Conservation (phyloP, 2,329 filamentous ascomycete genomes). For the Aspergillus pseudotamarii region DNA sequence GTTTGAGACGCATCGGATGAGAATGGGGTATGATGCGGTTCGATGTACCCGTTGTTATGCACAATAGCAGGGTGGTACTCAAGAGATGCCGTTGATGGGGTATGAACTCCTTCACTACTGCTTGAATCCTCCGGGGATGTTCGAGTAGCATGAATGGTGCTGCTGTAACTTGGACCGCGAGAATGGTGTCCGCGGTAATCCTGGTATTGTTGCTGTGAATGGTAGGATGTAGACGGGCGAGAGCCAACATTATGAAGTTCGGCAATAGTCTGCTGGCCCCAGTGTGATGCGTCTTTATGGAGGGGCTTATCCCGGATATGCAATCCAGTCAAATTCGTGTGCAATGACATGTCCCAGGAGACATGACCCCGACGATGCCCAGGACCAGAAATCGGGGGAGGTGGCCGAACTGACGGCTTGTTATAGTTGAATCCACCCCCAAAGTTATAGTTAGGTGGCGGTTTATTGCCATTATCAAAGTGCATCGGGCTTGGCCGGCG, state of each 20-base stretch:
- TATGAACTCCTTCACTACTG: constrained; percentile 52
- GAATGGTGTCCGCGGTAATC: constrained; percentile 31
- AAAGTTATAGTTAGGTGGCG: constrained; percentile 32
- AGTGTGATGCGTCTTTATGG: constrained; percentile 42
- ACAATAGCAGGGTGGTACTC: constrained; percentile 54
- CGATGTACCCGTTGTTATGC: constrained; percentile 51
- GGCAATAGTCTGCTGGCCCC: constrained; percentile 49
- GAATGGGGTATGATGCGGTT: constrained; percentile 42
- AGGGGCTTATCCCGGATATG: constrained; percentile 43
- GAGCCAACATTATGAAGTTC: constrained; percentile 44
- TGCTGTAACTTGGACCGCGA: constrained; percentile 27
- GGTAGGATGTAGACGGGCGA: constrained; percentile 38
- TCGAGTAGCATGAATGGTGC: constrained; percentile 33
- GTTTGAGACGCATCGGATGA: constrained; percentile 41
- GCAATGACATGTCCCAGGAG: constrained; percentile 53
- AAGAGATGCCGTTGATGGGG: constrained; percentile 49
- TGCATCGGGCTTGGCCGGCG: constrained; percentile 76
- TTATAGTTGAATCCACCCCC: constrained; percentile 39
- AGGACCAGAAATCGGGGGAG: constrained; percentile 46
- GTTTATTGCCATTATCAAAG: constrained; percentile 59
- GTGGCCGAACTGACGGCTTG: constrained; percentile 38
- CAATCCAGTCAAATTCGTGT: constrained; percentile 47
- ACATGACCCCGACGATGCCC: constrained; percentile 50
- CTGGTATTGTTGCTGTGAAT: constrained; percentile 34
- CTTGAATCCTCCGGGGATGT: constrained; percentile 53